Percentiles rank a stretch among this genome's conserved stretches.
Conservation (phyloP, 2,329 filamentous ascomycete genomes). For the Fusarium acutatum region DNA sequence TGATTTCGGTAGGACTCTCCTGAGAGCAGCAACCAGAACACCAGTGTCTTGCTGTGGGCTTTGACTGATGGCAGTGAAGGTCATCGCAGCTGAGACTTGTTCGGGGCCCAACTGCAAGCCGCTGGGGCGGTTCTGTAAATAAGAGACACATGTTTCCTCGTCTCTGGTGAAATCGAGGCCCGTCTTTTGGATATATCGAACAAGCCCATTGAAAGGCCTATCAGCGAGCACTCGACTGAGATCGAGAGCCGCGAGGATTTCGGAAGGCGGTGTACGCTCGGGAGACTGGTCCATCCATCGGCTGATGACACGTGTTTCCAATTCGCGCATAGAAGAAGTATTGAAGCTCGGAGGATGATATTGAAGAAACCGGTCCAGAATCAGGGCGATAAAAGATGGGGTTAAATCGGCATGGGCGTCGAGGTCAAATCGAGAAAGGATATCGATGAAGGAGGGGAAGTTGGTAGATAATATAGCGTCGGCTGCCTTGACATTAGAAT, state of each 20-base stretch:
- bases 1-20: constrained; percentile 68
- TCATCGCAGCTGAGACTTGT: constrained; percentile 82
- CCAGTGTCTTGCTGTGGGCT: constrained; percentile 62
- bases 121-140: constrained; percentile 62
- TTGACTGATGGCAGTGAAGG: constrained; percentile 69
- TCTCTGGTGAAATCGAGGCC: constrained; percentile 80
- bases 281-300: constrained; percentile 67
- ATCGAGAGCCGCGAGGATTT: constrained; percentile 75
- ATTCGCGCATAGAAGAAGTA: constrained; percentile 75
- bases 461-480: constrained; percentile 89
- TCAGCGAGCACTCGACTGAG: constrained; percentile 72
- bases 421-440: constrained; percentile 72
- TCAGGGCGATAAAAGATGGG: constrained; percentile 76
- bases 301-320: constrained; percentile 70
- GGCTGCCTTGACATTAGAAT: constrained; percentile 66
- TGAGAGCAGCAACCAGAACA: constrained; percentile 68
- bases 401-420: constrained; percentile 72
- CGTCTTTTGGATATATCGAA: constrained; percentile 75
- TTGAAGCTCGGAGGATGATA: constrained; percentile 88
- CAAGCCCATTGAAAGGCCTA: constrained; percentile 64
- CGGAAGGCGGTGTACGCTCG: constrained; percentile 72
- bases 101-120: constrained; percentile 76
- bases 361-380: constrained; percentile 87
- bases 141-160: constrained; percentile 69
- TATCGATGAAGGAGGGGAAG: constrained; percentile 78